Conservation (phyloP, 257 asterid genomes). For the Nicotiana sylvestris region DNA sequence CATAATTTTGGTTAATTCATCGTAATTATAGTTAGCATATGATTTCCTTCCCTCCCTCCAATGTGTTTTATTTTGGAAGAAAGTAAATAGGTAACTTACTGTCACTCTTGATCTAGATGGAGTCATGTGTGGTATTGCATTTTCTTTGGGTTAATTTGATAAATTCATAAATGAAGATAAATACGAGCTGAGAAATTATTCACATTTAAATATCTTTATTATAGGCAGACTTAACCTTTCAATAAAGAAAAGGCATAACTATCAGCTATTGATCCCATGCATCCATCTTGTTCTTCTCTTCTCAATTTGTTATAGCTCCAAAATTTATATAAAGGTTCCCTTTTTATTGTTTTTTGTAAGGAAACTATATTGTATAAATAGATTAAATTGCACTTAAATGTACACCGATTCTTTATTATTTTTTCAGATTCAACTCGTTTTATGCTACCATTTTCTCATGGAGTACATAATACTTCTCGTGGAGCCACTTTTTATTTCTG, state of each 20-base stretch:
- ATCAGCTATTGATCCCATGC: neutral
- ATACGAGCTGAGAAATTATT: neutral
- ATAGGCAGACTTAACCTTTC: neutral
- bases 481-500: neutral
- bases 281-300: neutral
- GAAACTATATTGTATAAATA: neutral
- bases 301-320: neutral
- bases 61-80: no score
- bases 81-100: no score
- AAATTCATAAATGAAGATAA: neutral
- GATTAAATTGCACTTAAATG: neutral
- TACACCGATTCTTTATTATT: neutral
- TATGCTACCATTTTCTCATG: neutral
- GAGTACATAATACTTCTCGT: neutral
- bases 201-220: neutral
- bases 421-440: neutral
- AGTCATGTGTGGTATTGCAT: no score
- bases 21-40: no score
- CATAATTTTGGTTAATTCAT: no score
- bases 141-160: neutral
- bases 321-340: neutral
- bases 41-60: no score
- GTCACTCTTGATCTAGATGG: no score
- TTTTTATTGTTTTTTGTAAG: neutral
- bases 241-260: neutral